Evolutionary conservation across 768 basidiomycete genomes (phyloP).

Genomic region (Leccinum subtestaceum): DNA sequence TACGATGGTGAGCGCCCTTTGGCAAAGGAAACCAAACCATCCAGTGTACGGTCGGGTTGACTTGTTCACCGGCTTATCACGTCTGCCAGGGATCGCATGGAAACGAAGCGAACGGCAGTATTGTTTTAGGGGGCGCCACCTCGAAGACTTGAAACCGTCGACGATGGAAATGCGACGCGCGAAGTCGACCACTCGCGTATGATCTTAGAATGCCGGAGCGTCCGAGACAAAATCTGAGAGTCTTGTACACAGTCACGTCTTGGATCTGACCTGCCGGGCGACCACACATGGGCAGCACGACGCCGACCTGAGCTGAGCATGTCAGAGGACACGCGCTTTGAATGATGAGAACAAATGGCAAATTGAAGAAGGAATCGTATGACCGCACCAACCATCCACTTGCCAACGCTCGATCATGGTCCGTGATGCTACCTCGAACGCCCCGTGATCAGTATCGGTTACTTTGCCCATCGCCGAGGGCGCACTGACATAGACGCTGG

Average conservation of each 20-base stretch:
- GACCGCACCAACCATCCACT: neutral
- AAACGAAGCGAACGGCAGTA: neutral
- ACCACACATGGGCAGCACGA: slow-evolving; percentile 3
- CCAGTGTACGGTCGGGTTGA: slow-evolving; percentile 18
- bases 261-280: neutral
- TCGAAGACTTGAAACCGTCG: neutral
- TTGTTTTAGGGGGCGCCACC: slow-evolving; percentile 3
- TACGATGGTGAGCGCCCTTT: slow-evolving; percentile 6
- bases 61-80: neutral
- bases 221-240: neutral
- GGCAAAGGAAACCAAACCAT: slow-evolving; percentile 19
- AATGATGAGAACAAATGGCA: neutral
- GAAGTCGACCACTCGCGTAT: neutral
- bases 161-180: neutral
- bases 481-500: neutral
- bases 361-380: neutral
- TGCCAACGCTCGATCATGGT: slow-evolving; percentile 1
- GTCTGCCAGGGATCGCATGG: neutral
- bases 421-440: neutral
- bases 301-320: neutral
- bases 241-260: neutral
- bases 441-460: slow-evolving; percentile 3
- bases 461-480: slow-evolving; percentile 9
- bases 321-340: slow-evolving; percentile 2
- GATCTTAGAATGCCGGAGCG: neutral